Evolutionary conservation across 768 basidiomycete species (phyloP), one percentile per base, ranked within the genome.

Genomic region (Fomitopsis pulvina): DNA sequence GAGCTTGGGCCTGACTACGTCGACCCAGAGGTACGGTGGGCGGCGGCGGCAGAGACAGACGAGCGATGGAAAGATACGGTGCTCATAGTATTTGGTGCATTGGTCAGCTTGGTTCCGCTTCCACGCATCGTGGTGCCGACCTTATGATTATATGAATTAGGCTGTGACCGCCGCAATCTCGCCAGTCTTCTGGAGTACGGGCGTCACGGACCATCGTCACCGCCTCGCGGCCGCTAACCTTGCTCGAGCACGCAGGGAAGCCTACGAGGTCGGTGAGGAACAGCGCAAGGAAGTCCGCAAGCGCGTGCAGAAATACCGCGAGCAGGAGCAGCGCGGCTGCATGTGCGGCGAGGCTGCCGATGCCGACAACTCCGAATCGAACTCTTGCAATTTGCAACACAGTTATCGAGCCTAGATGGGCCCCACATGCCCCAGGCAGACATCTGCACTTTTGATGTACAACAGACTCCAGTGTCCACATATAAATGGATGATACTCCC

Each of bases 201-300:
- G 55, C 42, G 54, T 67, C 3, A 59, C 70, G 12, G 75, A 77
- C 30, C 68, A 68, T 53, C 66, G 64, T 0, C 83, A 86, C 55
- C 64, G 63, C 11, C 66, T 67, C 2, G 86, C 85, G 0, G 76
- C 73, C 1, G 64, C 66, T 8, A 84, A 83, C 53, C 74, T 87
- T 18, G 72, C 79, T 0, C 72, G 77, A 50, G 85, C 82, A 3
- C 73, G 80, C 16, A 60, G 63, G 12, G 84, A 84, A 29, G 81
- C 82, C 6, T 66, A 69, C 38, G 72, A 79, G 53, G 62, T 75
- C 34, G 83, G 85, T 0, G 71, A 68, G 34, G 74, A 78, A 53
- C 66, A 83, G 45, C 70, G 81, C 42, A 66, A 64, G 39, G 73
- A 73, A 49, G 73, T 86, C 51, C 68, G 72, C 27, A 69, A 71